Evolutionary conservation across 306 rosid species (phyloP).

Genomic region (Lathyrus tuberosus): DNA sequence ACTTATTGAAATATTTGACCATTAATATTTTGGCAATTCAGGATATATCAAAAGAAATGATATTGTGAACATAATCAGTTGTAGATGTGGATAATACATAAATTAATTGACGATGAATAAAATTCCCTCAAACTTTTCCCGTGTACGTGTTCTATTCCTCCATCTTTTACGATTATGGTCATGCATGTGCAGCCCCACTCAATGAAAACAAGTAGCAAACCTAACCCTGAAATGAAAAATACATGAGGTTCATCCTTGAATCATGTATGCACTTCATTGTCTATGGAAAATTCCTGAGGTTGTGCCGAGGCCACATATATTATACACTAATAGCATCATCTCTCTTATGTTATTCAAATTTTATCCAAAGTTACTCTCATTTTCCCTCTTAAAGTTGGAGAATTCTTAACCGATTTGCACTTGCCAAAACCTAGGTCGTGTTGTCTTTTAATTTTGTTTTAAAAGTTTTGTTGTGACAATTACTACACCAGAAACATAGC

Average conservation of each 20-base stretch:
- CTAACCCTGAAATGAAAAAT: neutral
- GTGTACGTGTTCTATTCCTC: neutral
- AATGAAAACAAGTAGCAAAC: neutral
- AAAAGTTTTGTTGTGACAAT: no score
- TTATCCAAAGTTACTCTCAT: no score
- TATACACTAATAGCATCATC: no score
- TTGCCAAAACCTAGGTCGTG: no score
- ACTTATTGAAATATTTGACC: no score
- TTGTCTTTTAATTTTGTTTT: no score
- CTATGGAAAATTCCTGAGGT: neutral
- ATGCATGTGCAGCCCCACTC: neutral
- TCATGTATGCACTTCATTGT: neutral
- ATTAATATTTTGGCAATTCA: neutral
- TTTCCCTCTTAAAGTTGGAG: no score
- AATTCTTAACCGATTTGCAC: no score
- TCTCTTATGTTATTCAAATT: no score
- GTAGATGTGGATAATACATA: slow-evolving; percentile 8
- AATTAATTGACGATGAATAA: neutral
- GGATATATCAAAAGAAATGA: neutral
- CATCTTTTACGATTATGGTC: neutral
- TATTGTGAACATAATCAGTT: neutral
- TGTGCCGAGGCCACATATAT: no score
- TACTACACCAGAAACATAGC: no score
- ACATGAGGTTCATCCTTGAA: neutral
- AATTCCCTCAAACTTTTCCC: no score